These are phyloP conservation scores for Boletellus emodensis DNA, from an alignment of 768 basidiomycete genomes.

Conservation along the genomic window DNA sequence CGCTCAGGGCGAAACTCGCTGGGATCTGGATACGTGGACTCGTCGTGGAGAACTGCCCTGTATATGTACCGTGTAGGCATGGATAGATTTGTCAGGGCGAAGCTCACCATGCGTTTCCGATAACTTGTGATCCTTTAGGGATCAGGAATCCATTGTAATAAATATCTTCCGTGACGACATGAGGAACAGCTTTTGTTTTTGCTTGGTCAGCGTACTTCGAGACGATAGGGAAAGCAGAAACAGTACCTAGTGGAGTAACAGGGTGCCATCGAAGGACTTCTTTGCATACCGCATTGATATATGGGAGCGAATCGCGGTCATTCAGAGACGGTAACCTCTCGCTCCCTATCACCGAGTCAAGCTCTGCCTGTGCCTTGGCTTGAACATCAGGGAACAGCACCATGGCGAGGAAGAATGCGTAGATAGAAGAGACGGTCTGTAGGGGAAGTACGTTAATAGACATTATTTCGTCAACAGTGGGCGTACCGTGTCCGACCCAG, in stretches of 20 bases:
- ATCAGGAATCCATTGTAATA: slow-evolving; percentile 12
- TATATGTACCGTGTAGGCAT: background rate
- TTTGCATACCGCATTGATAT: slow-evolving; percentile 22
- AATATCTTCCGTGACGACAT: slow-evolving; percentile 21
- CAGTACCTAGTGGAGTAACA: no score
- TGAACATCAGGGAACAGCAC: slow-evolving; percentile 22
- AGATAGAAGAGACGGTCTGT: slow-evolving; percentile 13
- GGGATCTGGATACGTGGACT: slow-evolving; percentile 34
- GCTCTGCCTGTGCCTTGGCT: slow-evolving; percentile 22
- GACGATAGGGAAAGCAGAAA: slow-evolving; percentile 20
- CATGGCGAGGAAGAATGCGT: slow-evolving; percentile 26
- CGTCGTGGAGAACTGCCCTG: slow-evolving; percentile 56
- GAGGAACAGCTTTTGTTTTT: slow-evolving; percentile 8
- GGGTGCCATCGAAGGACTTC: slow-evolving; percentile 24
- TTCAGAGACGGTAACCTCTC: slow-evolving; percentile 18
- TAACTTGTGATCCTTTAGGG: slow-evolving; percentile 22
- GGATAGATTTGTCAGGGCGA: background rate
- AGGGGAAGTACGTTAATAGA: slow-evolving; percentile 4
- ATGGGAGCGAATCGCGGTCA: slow-evolving; percentile 24
- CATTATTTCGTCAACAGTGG: slow-evolving; percentile 30
- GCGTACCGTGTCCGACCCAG: slow-evolving; percentile 44
- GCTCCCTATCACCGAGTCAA: slow-evolving; percentile 21
- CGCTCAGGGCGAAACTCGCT: slow-evolving; percentile 33
- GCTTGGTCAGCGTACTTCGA: background rate
- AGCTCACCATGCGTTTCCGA: slow-evolving; percentile 26